Percentiles rank a stretch among this genome's conserved stretches.
phyloP scores from a whole-genome alignment of 805 yeast species.

The Candida nitratophila region DNA sequence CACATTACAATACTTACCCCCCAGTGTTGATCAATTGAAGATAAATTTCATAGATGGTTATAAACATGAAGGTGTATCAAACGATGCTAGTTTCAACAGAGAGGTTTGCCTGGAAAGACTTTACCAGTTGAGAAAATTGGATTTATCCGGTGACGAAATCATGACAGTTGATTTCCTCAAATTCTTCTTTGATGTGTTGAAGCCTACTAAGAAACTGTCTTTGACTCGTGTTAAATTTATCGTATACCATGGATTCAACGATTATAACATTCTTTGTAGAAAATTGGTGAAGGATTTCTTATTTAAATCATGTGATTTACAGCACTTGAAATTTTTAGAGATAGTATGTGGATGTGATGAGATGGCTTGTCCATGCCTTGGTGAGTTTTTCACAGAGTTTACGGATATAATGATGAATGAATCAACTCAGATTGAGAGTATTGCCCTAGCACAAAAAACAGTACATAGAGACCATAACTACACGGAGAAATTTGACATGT shows the following conservation, averaged over 20 bases:
- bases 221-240: constrained; percentile 32
- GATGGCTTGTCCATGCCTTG: constrained; percentile 36
- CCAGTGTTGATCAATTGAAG: constrained; percentile 5
- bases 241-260: constrained; percentile 39
- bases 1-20: constrained; percentile 14
- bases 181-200: constrained; percentile 14
- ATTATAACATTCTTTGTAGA: constrained; percentile 29
- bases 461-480: constrained; percentile 38
- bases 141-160: constrained; percentile 8
- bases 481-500: constrained; percentile 49
- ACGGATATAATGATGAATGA: not conserved
- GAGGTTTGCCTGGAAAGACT: constrained; percentile 2
- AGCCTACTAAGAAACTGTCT: constrained; percentile 6
- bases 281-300: constrained; percentile 25
- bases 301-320: constrained; percentile 22
- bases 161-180: constrained; percentile 27
- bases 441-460: constrained; percentile 26
- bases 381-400: constrained; percentile 27
- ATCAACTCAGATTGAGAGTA: constrained; percentile 7
- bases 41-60: constrained; percentile 9
- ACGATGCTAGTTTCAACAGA: not conserved
- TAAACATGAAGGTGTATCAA: constrained; percentile 1
- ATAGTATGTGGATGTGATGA: constrained; percentile 49
- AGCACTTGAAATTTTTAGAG: constrained; percentile 35
- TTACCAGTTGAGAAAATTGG: constrained; percentile 5